Conservation (phyloP, 371 early-diverging fungal genomes). For the Zopfochytrium polystomum region DNA sequence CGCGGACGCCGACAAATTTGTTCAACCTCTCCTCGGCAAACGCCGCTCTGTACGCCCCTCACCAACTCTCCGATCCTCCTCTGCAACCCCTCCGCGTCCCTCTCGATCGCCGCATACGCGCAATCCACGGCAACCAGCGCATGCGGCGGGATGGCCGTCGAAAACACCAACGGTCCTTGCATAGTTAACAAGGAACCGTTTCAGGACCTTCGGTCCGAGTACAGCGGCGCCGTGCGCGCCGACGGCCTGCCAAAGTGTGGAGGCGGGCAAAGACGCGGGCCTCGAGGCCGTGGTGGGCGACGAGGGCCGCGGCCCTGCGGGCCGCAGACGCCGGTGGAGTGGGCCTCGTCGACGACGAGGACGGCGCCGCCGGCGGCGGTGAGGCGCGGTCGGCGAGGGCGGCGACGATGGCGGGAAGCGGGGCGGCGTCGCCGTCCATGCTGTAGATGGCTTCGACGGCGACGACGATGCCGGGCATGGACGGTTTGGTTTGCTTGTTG, state of each 20-base stretch:
- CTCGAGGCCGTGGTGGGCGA: slow-evolving; percentile 60
- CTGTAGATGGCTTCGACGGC: slow-evolving; percentile 77
- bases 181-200: slow-evolving; percentile 74
- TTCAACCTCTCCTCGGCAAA: no score
- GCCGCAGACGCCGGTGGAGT: slow-evolving; percentile 78
- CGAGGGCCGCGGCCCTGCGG: slow-evolving; percentile 66
- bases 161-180: slow-evolving; percentile 78
- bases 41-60: no score
- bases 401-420: slow-evolving; percentile 59
- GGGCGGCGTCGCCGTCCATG: slow-evolving; percentile 83
- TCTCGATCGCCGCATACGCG: slow-evolving; percentile 31
- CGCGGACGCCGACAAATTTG: not conserved
- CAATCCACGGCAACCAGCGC: slow-evolving; percentile 33
- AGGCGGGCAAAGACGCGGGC: slow-evolving; percentile 68
- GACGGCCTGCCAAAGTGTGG: slow-evolving; percentile 80
- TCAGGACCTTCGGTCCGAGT: slow-evolving; percentile 58
- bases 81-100: slow-evolving; percentile 23
- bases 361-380: slow-evolving; percentile 48
- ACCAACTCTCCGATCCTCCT: no score
- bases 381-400: slow-evolving; percentile 48
- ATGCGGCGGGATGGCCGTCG: slow-evolving; percentile 68
- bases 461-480: slow-evolving; percentile 52
- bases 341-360: slow-evolving; percentile 74
- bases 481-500: not conserved
- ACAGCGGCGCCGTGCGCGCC: slow-evolving; percentile 79